phyloP scores from a whole-genome alignment of 495 filamentous ascomycete species.

The Cudoniella acicularis region DNA sequence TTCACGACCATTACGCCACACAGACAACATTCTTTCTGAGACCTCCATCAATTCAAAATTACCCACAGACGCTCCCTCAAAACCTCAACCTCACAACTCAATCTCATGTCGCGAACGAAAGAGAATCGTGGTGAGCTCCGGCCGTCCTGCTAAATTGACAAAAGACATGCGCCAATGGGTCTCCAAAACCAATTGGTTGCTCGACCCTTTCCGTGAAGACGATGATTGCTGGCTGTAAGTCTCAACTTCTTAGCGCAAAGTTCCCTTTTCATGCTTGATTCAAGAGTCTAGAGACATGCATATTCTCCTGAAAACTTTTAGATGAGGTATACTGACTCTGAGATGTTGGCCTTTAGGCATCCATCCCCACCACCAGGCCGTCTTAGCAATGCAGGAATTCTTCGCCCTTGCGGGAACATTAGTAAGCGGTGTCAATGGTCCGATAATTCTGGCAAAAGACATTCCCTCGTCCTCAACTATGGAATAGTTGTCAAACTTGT shows the following conservation, averaged over 20 bases:
- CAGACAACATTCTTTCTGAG: not conserved
- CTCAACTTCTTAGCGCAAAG: too few relatives aligned
- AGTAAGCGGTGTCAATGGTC: slow-evolving; percentile 11
- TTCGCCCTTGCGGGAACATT: slow-evolving; percentile 14
- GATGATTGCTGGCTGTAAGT: slow-evolving; percentile 21
- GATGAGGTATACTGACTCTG: too few relatives aligned
- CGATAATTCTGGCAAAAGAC: not conserved
- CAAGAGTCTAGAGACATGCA: too few relatives aligned
- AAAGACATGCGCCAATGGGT: slow-evolving; percentile 8
- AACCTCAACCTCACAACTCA: slow-evolving; percentile 6
- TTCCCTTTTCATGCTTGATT: too few relatives aligned
- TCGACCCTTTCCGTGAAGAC: slow-evolving; percentile 6
- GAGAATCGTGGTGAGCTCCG: slow-evolving; percentile 6
- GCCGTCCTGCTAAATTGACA: not conserved
- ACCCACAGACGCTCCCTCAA: not conserved
- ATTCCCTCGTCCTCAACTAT: slow-evolving; percentile 18
- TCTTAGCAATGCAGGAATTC: not conserved
- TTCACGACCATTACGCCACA: not conserved
- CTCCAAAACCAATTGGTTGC: slow-evolving; percentile 4
- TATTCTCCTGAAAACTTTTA: too few relatives aligned
- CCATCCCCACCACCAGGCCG: slow-evolving; percentile 12
- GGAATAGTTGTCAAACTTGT: slow-evolving; percentile 26
- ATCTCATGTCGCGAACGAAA: slow-evolving; percentile 10
- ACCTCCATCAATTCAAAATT: not conserved
- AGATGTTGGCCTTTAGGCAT: too few relatives aligned